Conservation (phyloP, 1,284 basidiomycete genomes). For the Sanghuangporus weigelae region DNA sequence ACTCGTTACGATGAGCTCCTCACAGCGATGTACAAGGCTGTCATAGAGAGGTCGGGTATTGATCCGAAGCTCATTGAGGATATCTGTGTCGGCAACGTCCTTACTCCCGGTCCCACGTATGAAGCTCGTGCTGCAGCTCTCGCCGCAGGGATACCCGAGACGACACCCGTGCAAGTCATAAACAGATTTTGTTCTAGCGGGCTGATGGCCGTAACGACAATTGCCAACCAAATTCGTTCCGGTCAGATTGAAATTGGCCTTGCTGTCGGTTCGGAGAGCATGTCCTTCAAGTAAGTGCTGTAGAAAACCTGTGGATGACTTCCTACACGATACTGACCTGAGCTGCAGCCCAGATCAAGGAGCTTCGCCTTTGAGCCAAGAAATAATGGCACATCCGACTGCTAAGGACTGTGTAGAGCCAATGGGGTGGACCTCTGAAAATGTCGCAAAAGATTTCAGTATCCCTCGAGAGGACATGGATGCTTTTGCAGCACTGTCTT, state of each 20-base stretch:
- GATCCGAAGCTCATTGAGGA: conserved; percentile 71
- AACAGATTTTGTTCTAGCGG: conserved; percentile 81
- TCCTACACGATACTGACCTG: background rate
- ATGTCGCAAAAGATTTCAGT: conserved; percentile 74
- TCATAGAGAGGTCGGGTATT: conserved; percentile 54
- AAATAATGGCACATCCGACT: conserved; percentile 43
- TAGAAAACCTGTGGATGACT: background rate
- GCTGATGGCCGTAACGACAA: conserved; percentile 65
- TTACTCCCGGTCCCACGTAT: conserved; percentile 56
- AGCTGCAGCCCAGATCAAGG: conserved; percentile 57
- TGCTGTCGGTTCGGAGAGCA: conserved; percentile 81
- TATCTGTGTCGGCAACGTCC: conserved; percentile 72
- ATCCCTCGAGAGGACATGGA: conserved; percentile 85
- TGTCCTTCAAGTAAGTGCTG: conserved; percentile 63
- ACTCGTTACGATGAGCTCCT: conserved; percentile 75
- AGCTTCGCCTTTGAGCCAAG: conserved; percentile 54
- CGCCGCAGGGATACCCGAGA: conserved; percentile 77
- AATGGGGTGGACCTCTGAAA: conserved; percentile 88
- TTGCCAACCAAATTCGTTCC: conserved; percentile 76
- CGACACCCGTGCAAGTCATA: conserved; percentile 68
- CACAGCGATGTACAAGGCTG: conserved; percentile 72
- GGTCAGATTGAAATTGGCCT: conserved; percentile 85
- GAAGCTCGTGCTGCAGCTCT: conserved; percentile 71
- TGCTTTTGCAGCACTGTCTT: conserved; percentile 73
- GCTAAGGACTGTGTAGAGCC: conserved; percentile 52